These are phyloP conservation scores for Penicillium samsonianum DNA, from an alignment of 495 filamentous ascomycete species.

Conservation along the genomic window DNA sequence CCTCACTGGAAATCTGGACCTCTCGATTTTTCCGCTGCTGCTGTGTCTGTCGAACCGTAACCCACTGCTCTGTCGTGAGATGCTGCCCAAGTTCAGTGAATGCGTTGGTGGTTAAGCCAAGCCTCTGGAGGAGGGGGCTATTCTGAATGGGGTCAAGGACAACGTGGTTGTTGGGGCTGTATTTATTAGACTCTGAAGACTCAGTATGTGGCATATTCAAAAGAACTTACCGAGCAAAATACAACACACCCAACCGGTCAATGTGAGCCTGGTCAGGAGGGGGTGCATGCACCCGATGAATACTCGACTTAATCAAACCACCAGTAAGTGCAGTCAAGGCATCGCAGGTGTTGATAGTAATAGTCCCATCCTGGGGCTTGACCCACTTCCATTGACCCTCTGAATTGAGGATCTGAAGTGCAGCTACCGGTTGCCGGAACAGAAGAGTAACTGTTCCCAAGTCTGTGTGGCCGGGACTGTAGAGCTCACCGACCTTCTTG, in stretches of 20 bases:
- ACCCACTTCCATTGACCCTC: conserved; percentile 44
- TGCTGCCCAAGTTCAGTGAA: conserved; percentile 39
- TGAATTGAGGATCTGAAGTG: conserved; percentile 46
- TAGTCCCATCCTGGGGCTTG: conserved; percentile 48
- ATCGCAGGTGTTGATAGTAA: conserved; percentile 56
- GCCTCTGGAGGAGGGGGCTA: conserved; percentile 43
- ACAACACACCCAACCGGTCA: conserved; percentile 52
- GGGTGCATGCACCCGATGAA: conserved; percentile 54
- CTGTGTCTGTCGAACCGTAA: conserved; percentile 38
- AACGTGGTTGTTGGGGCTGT: conserved; percentile 39
- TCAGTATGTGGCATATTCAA: neutral
- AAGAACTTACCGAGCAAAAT: conserved; percentile 38
- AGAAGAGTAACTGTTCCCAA: conserved; percentile 45
- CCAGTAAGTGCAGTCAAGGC: conserved; percentile 49
- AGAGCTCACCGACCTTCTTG: conserved; percentile 34
- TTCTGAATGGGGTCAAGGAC: conserved; percentile 46
- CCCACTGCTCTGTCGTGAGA: conserved; percentile 40
- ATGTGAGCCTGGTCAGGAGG: conserved; percentile 53
- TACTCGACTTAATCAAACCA: conserved; percentile 52
- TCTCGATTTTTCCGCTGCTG: conserved; percentile 46
- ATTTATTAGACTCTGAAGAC: neutral
- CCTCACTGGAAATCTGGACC: conserved; percentile 41
- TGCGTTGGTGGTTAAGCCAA: conserved; percentile 39
- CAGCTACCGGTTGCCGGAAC: conserved; percentile 52
- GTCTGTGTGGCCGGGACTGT: conserved; percentile 42